Evolutionary conservation across 768 basidiomycete genomes (phyloP).

Genomic region (Bullera alba): DNA sequence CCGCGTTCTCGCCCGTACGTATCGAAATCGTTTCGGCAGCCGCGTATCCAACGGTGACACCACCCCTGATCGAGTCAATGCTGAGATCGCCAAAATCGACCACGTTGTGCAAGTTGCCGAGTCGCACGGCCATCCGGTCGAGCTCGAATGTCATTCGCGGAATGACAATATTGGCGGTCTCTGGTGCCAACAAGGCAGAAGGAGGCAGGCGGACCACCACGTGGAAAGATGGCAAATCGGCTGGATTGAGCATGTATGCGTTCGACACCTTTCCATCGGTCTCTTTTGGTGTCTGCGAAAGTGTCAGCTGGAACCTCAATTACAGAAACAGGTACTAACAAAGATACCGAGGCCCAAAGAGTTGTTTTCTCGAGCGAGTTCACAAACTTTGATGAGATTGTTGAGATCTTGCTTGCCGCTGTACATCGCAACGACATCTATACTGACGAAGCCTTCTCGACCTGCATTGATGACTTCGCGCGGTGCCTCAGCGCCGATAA

Average conservation of each 20-base stretch:
- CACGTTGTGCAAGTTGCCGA: conserved; percentile 28
- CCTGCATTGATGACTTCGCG: conserved; percentile 19
- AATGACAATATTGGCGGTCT: conserved; percentile 4
- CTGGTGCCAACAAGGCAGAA: conserved; percentile 4
- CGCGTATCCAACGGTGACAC: conserved; percentile 27
- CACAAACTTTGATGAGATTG: conserved; percentile 32
- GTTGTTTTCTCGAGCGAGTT: conserved; percentile 20
- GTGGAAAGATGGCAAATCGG: conserved; percentile 19
- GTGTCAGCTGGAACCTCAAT: background rate
- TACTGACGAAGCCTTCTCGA: conserved; percentile 21
- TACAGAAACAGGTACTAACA: conserved; percentile 20
- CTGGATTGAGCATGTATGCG: conserved; percentile 26
- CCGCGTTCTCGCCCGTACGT: conserved; percentile 20
- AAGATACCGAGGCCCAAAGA: conserved; percentile 38
- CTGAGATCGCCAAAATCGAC: conserved; percentile 25
- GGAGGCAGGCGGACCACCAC: conserved; percentile 33
- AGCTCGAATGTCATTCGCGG: conserved; percentile 18
- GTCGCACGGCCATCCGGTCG: conserved; percentile 32
- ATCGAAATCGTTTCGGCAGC: conserved; percentile 25
- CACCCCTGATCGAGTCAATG: conserved; percentile 21
- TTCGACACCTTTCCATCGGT: conserved; percentile 37
- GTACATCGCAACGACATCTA: conserved; percentile 39
- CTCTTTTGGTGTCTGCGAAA: conserved; percentile 20
- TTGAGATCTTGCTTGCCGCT: conserved; percentile 18
- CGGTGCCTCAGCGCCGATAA: conserved; percentile 32